phyloP scores from a whole-genome alignment of 345 rosid genomes.

The Jatropha curcas region DNA sequence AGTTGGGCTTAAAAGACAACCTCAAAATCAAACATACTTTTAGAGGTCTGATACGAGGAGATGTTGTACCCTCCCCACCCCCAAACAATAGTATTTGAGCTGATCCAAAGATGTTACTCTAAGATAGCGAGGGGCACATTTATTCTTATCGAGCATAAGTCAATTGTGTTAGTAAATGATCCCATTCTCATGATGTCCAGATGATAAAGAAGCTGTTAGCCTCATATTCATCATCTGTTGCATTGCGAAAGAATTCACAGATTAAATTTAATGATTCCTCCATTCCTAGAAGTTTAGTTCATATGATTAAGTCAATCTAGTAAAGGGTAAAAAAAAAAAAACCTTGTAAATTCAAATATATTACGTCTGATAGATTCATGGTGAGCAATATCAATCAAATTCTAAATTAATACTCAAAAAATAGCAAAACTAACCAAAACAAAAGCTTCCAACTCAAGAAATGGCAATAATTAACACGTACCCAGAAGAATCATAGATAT shows the following conservation, averaged over 20 bases:
- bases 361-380: too few relatives aligned
- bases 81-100: too few relatives aligned
- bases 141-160: too few relatives aligned
- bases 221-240: neutral
- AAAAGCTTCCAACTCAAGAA: neutral
- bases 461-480: conserved; percentile 28
- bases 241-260: neutral
- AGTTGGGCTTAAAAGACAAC: too few relatives aligned
- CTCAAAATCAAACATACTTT: neutral
- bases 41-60: too few relatives aligned
- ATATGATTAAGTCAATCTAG: neutral
- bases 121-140: too few relatives aligned
- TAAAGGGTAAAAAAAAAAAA: neutral
- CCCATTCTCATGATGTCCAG: too few relatives aligned
- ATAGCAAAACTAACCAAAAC: neutral
- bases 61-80: too few relatives aligned
- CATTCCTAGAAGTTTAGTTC: neutral
- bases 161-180: too few relatives aligned
- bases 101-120: too few relatives aligned
- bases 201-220: too few relatives aligned
- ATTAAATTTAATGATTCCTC: neutral
- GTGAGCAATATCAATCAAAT: neutral
- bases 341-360: neutral
- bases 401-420: neutral
- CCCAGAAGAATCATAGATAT: conserved; percentile 57